Conservation (phyloP, 169 alveolate genomes). For the Ichthyophthirius multifiliis region DNA sequence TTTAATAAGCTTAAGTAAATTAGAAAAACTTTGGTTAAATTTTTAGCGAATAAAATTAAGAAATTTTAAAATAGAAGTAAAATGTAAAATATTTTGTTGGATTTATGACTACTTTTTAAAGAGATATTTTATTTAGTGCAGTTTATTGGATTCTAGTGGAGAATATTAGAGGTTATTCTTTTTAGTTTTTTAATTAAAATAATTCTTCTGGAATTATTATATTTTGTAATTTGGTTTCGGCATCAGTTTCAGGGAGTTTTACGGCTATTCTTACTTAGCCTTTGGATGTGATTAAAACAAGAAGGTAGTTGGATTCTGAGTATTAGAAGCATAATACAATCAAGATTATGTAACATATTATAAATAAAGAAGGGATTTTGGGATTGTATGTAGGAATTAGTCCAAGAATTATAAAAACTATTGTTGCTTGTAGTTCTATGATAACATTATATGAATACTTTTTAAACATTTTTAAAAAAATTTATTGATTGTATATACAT, state of each 20-base stretch:
- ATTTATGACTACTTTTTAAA: conserved; percentile 21
- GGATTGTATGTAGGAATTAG: conserved; percentile 21
- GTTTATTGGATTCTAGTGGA: conserved; percentile 41
- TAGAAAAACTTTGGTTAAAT: too few species aligned
- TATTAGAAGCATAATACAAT: neutral
- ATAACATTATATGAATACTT: neutral
- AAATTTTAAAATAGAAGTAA: too few species aligned
- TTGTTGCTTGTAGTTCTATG: neutral
- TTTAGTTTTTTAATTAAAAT: neutral
- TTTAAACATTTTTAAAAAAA: neutral
- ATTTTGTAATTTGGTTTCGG: conserved; percentile 21
- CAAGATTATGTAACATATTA: neutral
- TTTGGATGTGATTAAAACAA: conserved; percentile 32
- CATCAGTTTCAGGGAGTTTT: conserved; percentile 12
- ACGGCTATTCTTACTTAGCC: conserved; percentile 37
- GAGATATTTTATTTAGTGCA: conserved; percentile 23
- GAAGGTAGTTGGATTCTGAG: conserved; percentile 9
- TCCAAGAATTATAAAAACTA: conserved; percentile 31
- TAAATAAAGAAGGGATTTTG: conserved; percentile 15
- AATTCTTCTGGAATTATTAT: too few species aligned
- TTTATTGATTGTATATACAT: too few species aligned
- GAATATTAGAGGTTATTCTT: conserved; percentile 18
- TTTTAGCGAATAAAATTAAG: too few species aligned
- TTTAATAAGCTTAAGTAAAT: conserved; percentile 21
- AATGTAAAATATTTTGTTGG: too few species aligned